These are phyloP conservation scores for Pyrus bretschneideri DNA, from an alignment of 306 rosid genomes.

Conservation along the genomic window DNA sequence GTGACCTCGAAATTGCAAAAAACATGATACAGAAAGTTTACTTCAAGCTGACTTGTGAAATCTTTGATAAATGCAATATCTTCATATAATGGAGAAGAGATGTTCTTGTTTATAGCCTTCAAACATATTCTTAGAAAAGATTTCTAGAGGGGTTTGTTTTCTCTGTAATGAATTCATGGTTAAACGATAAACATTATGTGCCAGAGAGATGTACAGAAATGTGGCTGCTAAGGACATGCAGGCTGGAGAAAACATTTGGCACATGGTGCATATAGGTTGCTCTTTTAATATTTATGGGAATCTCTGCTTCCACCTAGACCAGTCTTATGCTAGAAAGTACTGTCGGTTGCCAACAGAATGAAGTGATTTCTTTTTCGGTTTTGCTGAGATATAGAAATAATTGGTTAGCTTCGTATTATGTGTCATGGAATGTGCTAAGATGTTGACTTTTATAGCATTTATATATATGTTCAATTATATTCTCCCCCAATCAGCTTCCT, in stretches of 20 bases:
- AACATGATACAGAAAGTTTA: neutral
- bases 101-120: slow-evolving; percentile 56
- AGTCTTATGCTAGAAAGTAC: neutral
- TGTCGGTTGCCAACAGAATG: neutral
- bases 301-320: neutral
- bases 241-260: neutral
- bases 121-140: slow-evolving; percentile 97
- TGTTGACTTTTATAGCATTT: neutral
- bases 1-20: neutral
- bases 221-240: neutral
- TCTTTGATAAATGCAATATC: neutral
- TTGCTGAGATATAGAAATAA: neutral
- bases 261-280: neutral
- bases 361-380: neutral
- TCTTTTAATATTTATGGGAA: neutral
- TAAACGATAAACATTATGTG: neutral
- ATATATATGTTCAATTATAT: neutral
- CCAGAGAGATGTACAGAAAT: neutral
- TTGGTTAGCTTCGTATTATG: neutral
- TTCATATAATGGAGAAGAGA: neutral
- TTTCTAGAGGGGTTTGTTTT: slow-evolving; percentile 93
- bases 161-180: slow-evolving; percentile 20
- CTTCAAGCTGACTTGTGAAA: neutral
- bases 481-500: neutral
- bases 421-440: neutral